phyloP scores from a whole-genome alignment of 2,329 filamentous ascomycete genomes.

The Ilyonectria mors-panacis region DNA sequence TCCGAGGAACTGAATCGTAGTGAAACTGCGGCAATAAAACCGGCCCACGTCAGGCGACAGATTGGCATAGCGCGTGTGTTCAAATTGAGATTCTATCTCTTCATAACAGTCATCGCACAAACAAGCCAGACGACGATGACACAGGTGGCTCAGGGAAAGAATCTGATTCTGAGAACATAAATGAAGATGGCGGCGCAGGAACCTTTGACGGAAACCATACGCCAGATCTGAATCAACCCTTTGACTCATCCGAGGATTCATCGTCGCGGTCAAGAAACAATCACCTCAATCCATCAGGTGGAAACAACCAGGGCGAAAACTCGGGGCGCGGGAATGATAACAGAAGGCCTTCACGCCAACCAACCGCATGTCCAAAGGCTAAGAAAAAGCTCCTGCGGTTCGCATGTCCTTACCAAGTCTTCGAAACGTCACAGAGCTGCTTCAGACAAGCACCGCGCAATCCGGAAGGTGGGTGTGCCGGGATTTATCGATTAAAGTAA shows the following conservation, averaged over 20 bases:
- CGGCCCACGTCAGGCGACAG: neutral
- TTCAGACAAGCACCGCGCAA: constrained; percentile 20
- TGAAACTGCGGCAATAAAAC: neutral
- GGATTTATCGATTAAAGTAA: constrained; percentile 9
- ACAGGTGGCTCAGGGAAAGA: neutral
- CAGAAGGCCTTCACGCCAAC: neutral
- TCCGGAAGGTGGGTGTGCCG: constrained; percentile 19
- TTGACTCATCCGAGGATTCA: neutral
- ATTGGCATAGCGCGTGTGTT: constrained; percentile 1
- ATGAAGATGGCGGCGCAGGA: neutral
- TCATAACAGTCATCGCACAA: neutral
- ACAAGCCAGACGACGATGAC: neutral
- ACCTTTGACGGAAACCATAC: neutral
- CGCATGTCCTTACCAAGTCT: constrained; percentile 2
- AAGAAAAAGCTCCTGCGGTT: neutral
- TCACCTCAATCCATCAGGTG: neutral
- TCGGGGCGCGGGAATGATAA: neutral
- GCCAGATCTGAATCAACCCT: neutral
- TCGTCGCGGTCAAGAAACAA: neutral
- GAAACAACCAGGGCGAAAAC: neutral
- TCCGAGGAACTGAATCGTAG: neutral
- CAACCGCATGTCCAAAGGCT: neutral
- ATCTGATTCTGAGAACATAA: neutral
- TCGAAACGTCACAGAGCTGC: constrained; percentile 16
- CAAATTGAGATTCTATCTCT: constrained; percentile 4